These are phyloP conservation scores for Chytriomyces sp. DNA, from an alignment of 192 early-diverging fungal genomes.

Conservation along the genomic window DNA sequence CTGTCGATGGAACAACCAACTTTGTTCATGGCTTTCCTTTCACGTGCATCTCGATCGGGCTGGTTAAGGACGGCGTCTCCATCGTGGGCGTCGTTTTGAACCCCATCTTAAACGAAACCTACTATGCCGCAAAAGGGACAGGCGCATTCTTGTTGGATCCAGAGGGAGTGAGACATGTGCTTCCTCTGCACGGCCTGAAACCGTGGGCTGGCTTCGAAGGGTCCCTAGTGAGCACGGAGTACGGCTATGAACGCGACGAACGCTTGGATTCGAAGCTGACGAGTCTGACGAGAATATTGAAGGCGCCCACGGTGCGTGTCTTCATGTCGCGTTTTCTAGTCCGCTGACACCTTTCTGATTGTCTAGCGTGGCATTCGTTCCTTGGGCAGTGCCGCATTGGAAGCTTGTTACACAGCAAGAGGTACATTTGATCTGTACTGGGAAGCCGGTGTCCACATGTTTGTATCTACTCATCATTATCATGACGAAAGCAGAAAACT, in stretches of 20 bases:
- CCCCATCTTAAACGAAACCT: constrained; percentile 79
- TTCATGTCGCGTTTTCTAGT: neutral
- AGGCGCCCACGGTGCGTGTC: constrained; percentile 39
- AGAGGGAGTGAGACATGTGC: constrained; percentile 1
- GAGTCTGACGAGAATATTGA: constrained; percentile 68
- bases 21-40: constrained; percentile 73
- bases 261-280: constrained; percentile 68
- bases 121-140: constrained; percentile 57
- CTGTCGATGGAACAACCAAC: constrained; percentile 67
- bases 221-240: constrained; percentile 82
- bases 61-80: constrained; percentile 71
- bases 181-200: constrained; percentile 64
- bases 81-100: constrained; percentile 91
- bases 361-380: constrained; percentile 72
- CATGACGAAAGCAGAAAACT: neutral
- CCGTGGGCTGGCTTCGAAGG: constrained; percentile 66
- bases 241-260: constrained; percentile 70
- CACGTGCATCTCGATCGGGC: constrained; percentile 82
- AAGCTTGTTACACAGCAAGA: constrained; percentile 78
- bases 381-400: constrained; percentile 76
- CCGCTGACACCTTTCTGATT: constrained; percentile 13
- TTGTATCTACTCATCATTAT: too few relatives aligned
- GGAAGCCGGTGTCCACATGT: constrained; percentile 74
- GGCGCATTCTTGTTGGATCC: constrained; percentile 70
- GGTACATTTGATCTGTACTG: constrained; percentile 87